These are phyloP conservation scores for Arabidopsis thaliana DNA, from an alignment of 345 rosid genomes.

Conservation along the genomic window TAIR10.1 NC_003076.8:24403501-24404000, in stretches of 20 bases:
- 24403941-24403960: constrained; percentile 97
- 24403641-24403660: constrained; percentile 88
- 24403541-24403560: constrained; percentile 86
- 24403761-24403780: constrained; percentile 83
- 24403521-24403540: constrained; percentile 82
- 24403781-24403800: constrained; percentile 88
- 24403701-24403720: constrained; percentile 83
- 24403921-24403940: constrained; percentile 87
- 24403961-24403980: constrained; percentile 93
- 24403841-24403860: constrained; percentile 74
- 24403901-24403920: constrained; percentile 97
- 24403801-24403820: constrained; percentile 82
- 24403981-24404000: constrained; percentile 93
- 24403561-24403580: constrained; percentile 76
- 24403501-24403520: constrained; percentile 55
- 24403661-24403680: constrained; percentile 65
- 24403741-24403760: constrained; percentile 79
- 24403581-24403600: constrained; percentile 90
- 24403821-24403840: constrained; percentile 79
- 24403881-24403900: constrained; percentile 92
- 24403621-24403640: constrained; percentile 82
- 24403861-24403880: constrained; percentile 92
- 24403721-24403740: constrained; percentile 77
- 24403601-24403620: constrained; percentile 92
- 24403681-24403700: constrained; percentile 86